Evolutionary conservation across 2,329 filamentous ascomycete genomes (phyloP).

Genomic region (Venturia effusa): DNA sequence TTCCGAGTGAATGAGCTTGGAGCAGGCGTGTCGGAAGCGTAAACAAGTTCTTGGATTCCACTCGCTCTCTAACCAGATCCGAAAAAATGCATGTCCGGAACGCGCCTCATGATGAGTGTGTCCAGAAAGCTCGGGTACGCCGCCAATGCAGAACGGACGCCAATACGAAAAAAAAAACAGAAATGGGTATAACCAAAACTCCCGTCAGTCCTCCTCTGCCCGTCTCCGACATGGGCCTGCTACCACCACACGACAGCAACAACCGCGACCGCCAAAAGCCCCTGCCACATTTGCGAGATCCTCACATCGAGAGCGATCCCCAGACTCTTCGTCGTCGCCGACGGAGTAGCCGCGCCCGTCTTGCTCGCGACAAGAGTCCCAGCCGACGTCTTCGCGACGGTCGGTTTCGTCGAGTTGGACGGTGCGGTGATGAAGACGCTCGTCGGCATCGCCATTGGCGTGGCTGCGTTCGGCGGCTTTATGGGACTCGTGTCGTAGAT

Average conservation of each 20-base stretch:
- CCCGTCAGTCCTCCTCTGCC: no score
- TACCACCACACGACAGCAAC: neutral
- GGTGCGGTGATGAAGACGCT: neutral
- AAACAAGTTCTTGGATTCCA: neutral
- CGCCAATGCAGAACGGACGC: neutral
- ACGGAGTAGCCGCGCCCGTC: neutral
- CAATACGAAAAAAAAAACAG: neutral
- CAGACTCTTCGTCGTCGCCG: neutral
- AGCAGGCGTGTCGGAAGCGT: neutral
- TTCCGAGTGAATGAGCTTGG: neutral
- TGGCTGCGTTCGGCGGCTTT: neutral
- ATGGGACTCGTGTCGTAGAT: conserved; percentile 1
- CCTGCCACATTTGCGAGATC: neutral
- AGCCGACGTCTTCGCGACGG: neutral
- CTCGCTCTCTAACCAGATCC: neutral
- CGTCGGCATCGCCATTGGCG: neutral
- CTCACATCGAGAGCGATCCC: neutral
- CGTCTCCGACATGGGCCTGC: neutral
- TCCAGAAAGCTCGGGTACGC: no score
- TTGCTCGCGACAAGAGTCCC: neutral
- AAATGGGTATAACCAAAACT: neutral
- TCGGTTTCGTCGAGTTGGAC: neutral
- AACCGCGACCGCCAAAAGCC: neutral
- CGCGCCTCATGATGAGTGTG: no score
- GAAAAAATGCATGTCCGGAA: neutral